These are phyloP conservation scores for Trypanosoma melophagium DNA, from an alignment of 208 protist species.

Conservation along the genomic window DNA sequence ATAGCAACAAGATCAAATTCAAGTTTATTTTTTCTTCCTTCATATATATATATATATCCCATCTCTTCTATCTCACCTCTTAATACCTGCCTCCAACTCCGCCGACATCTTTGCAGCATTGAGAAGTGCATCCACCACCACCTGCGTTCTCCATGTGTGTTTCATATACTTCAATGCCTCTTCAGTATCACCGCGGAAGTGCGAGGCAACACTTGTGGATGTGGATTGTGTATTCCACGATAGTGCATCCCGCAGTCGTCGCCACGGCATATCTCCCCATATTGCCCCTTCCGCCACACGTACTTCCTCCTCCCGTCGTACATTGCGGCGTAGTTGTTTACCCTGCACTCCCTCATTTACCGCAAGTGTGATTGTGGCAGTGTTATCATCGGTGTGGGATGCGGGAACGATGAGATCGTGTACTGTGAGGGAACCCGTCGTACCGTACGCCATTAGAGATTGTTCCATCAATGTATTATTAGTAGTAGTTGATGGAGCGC, in stretches of 20 bases:
- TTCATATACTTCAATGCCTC: neutral
- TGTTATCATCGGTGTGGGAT: neutral
- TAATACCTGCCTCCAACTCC: neutral
- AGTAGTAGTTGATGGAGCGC: neutral
- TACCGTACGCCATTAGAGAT: slow-evolving; percentile 12
- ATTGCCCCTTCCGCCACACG: neutral
- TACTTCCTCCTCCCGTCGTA: slow-evolving; percentile 4
- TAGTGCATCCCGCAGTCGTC: slow-evolving; percentile 11
- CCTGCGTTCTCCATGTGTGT: slow-evolving; percentile 9
- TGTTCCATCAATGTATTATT: slow-evolving; percentile 8
- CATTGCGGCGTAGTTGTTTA: neutral
- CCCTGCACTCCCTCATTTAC: neutral
- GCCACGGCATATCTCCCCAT: neutral
- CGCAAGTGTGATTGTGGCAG: neutral
- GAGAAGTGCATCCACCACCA: slow-evolving; percentile 9
- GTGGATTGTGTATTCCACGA: neutral
- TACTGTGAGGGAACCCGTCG: neutral
- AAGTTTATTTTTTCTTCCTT: neutral
- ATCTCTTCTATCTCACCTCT: neutral
- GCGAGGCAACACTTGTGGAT: neutral
- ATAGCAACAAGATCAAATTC: too few relatives aligned
- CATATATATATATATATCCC: neutral
- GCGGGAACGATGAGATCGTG: slow-evolving; percentile 19
- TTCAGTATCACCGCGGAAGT: slow-evolving; percentile 4
- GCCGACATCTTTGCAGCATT: slow-evolving; percentile 6